Conservation (phyloP, 1,139 yeast species). For the Blastobotrys arbuscula region DNA sequence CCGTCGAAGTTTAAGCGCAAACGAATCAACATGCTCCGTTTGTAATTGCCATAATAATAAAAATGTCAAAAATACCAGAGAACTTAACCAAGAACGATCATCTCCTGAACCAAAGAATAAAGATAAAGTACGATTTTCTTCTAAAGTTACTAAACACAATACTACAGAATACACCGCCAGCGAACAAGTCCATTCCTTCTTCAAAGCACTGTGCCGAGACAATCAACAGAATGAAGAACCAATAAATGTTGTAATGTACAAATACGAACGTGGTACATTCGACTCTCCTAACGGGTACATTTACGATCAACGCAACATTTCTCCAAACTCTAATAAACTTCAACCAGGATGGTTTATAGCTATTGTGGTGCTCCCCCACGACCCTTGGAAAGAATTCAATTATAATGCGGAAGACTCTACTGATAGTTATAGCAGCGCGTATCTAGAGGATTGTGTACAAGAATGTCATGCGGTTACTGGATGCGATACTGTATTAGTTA, state of each 20-base stretch:
- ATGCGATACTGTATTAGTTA: constrained; percentile 3
- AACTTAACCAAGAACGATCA: too few species aligned
- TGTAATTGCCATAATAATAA: too few species aligned
- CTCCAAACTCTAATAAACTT: not conserved
- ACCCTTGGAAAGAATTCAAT: constrained; percentile 5
- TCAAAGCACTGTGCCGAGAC: constrained; percentile 10
- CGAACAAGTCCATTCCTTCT: constrained; percentile 4
- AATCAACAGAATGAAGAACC: constrained; percentile 1
- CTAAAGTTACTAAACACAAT: not conserved
- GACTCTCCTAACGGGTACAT: constrained; percentile 9
- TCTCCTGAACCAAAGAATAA: too few species aligned
- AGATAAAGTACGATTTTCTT: not conserved
- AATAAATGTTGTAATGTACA: constrained; percentile 8
- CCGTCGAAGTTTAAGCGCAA: too few species aligned
- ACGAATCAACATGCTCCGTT: too few species aligned
- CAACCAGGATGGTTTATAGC: constrained; percentile 10
- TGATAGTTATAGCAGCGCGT: not conserved
- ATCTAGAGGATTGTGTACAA: constrained; percentile 10
- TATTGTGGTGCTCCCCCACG: constrained; percentile 4
- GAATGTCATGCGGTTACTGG: constrained; percentile 9
- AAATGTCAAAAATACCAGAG: too few species aligned
- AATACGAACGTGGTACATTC: constrained; percentile 5
- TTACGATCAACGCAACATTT: not conserved
- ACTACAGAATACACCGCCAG: constrained; percentile 1
- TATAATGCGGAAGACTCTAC: not conserved